Evolutionary conservation across 768 basidiomycete genomes (phyloP).

Genomic region (Gelatoporia subvermispora): DNA sequence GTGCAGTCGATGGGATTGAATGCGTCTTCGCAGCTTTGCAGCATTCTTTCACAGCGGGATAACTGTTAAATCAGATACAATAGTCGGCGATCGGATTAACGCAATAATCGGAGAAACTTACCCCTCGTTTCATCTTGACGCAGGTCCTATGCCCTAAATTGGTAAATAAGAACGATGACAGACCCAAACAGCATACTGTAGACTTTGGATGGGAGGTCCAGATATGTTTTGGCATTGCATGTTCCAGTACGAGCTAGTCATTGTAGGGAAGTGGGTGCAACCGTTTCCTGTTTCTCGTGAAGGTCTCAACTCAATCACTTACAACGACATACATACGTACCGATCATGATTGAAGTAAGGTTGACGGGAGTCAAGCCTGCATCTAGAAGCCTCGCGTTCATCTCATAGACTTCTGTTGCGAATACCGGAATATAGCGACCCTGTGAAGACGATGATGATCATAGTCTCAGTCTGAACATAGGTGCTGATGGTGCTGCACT

Average conservation of each 20-base stretch:
- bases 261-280: constrained; percentile 33
- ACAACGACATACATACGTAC: constrained; percentile 28
- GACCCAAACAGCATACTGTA: constrained; percentile 29
- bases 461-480: background rate
- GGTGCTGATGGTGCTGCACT: constrained; percentile 5
- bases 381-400: constrained; percentile 34
- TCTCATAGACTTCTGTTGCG: constrained; percentile 44
- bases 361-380: constrained; percentile 49
- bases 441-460: constrained; percentile 18
- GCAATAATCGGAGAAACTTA: constrained; percentile 17
- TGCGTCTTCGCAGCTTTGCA: constrained; percentile 37
- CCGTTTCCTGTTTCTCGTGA: constrained; percentile 36
- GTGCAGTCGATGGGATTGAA: constrained; percentile 40
- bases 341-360: constrained; percentile 45
- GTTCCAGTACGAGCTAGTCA: constrained; percentile 42
- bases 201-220: constrained; percentile 40
- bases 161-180: background rate
- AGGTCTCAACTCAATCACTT: background rate
- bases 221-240: constrained; percentile 44
- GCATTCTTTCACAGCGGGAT: constrained; percentile 40
- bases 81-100: background rate
- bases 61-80: constrained; percentile 20
- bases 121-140: constrained; percentile 40
- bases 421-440: constrained; percentile 50
- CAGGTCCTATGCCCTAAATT: constrained; percentile 25